Conservation (phyloP, 1,284 basidiomycete genomes). For the Cryptococcus deneoformans region DNA sequence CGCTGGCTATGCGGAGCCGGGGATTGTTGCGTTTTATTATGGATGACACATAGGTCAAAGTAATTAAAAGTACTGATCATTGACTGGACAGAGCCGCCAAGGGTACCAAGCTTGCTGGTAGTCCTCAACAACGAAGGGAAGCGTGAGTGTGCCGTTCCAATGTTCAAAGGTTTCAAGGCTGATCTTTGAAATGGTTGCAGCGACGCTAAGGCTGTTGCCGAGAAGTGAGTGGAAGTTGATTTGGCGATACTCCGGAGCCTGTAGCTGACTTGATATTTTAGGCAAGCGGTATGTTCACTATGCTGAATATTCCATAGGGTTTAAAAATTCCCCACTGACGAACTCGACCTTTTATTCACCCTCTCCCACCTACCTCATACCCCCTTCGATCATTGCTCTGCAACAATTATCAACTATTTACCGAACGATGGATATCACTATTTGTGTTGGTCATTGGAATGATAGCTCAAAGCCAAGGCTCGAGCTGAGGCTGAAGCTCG, state of each 20-base stretch:
- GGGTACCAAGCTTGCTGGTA: slow-evolving; percentile 8
- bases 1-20: too few species aligned
- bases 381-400: background rate
- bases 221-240: slow-evolving; percentile 11
- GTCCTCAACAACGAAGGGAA: slow-evolving; percentile 15
- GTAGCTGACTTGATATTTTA: background rate
- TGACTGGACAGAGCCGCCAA: too few species aligned
- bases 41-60: too few species aligned
- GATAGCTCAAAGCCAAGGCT: slow-evolving; percentile 17
- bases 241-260: background rate
- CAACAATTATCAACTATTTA: background rate
- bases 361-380: background rate
- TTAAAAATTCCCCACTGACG: background rate
- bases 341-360: background rate
- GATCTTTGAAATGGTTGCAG: background rate
- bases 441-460: background rate
- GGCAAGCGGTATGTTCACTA: slow-evolving; percentile 14
- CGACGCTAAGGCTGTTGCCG: slow-evolving; percentile 17
- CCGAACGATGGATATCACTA: background rate
- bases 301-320: background rate
- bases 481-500: slow-evolving; percentile 15
- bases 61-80: too few species aligned
- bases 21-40: too few species aligned
- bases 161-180: background rate
- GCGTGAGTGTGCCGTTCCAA: slow-evolving; percentile 6